A percentile compares a stretch with the other conserved stretches of the same genome.
phyloP scores from a whole-genome alignment of 164 flowering plant species.

The Chimonanthus salicifolius region DNA sequence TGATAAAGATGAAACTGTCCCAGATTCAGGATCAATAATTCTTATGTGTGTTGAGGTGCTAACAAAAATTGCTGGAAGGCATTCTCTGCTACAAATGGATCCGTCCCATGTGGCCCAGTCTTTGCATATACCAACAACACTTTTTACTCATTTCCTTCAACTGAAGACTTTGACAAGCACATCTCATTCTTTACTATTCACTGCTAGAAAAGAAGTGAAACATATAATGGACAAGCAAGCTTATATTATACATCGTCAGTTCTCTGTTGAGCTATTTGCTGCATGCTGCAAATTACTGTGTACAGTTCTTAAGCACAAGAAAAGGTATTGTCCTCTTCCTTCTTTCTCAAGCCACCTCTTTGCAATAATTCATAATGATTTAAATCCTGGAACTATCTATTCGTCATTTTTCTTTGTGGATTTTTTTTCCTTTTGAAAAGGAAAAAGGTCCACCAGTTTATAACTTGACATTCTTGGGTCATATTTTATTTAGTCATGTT shows the following conservation, averaged over 20 bases:
- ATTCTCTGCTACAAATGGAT: constrained; percentile 50
- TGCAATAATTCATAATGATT: too few species aligned
- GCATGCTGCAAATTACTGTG: constrained; percentile 72
- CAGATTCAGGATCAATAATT: constrained; percentile 80
- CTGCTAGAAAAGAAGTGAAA: constrained; percentile 7
- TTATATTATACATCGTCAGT: constrained; percentile 34
- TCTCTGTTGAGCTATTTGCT: constrained; percentile 56
- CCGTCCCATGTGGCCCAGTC: constrained; percentile 52
- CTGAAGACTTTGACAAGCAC: constrained; percentile 25
- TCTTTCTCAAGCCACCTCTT: not conserved
- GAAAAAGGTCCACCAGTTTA: too few species aligned
- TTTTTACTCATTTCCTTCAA: constrained; percentile 49
- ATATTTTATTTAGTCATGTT: too few species aligned
- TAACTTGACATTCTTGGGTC: too few species aligned
- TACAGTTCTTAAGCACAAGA: constrained; percentile 67
- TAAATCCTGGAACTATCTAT: too few species aligned
- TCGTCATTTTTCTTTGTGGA: too few species aligned
- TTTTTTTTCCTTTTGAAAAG: not conserved
- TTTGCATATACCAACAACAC: constrained; percentile 53
- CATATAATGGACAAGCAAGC: constrained; percentile 10
- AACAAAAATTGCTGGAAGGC: constrained; percentile 58
- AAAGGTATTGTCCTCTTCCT: constrained; percentile 35
- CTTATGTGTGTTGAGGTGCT: constrained; percentile 84
- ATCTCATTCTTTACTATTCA: constrained; percentile 9
- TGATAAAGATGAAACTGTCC: constrained; percentile 17